These are phyloP conservation scores for Amaranthus palmeri DNA, from an alignment of 148 eudicot species.

Conservation along the genomic window DNA sequence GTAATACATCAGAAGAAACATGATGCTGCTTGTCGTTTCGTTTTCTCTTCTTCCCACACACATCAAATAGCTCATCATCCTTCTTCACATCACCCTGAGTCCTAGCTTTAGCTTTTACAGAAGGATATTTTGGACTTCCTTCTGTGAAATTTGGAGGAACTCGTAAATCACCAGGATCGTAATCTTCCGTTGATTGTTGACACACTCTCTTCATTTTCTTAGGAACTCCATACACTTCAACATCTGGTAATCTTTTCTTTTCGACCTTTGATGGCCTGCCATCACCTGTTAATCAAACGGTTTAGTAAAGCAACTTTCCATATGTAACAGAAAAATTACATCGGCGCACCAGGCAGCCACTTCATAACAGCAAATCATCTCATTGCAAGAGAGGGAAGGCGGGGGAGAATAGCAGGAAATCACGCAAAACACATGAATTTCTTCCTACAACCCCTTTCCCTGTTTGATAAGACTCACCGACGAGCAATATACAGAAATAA, in stretches of 20 bases:
- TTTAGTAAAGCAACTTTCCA: slow-evolving; percentile 7
- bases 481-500: too few relatives aligned
- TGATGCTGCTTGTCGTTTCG: slow-evolving; percentile 19
- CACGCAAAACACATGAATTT: not conserved
- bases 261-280: slow-evolving; percentile 18
- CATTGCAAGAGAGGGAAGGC: not conserved
- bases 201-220: slow-evolving; percentile 28
- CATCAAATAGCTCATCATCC: slow-evolving; percentile 19
- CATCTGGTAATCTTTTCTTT: slow-evolving; percentile 35
- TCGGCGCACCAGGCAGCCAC: not conserved
- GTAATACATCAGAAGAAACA: not conserved
- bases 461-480: not conserved
- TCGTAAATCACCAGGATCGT: slow-evolving; percentile 13
- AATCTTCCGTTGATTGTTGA: slow-evolving; percentile 18
- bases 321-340: not conserved
- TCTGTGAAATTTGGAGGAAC: slow-evolving; percentile 19
- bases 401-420: not conserved
- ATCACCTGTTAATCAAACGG: slow-evolving; percentile 26
- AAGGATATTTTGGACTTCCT: slow-evolving; percentile 2
- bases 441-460: not conserved
- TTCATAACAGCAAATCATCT: not conserved
- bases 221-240: slow-evolving; percentile 24
- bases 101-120: slow-evolving; percentile 25
- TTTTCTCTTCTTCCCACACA: slow-evolving; percentile 38
- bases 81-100: slow-evolving; percentile 4